Evolutionary conservation across 352 stramenopile genomes (phyloP), one percentile per base, ranked within the genome.

Genomic region (Lagenidium sp.): DNA sequence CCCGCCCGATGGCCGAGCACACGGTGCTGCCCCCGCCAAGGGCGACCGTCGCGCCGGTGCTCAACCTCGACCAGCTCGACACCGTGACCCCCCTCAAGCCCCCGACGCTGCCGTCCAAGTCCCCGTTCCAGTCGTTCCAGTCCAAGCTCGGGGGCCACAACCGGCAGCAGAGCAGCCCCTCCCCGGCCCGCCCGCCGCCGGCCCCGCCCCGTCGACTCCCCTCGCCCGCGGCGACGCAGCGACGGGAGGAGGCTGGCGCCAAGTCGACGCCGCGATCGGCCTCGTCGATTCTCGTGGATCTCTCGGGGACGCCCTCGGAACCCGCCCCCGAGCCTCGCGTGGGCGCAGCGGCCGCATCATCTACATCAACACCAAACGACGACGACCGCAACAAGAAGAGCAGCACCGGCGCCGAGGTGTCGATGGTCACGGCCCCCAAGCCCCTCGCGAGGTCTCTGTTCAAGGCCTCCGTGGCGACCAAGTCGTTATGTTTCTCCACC

Each of bases 401-500:
- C 44, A 1, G 29, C 32, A n/a, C n/a, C n/a, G 6, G 36, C 12
- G n/a, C 36, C 24, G 25, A 51, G 34, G 31, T 43, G 23, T 38
- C 44, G 12, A 44, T 49, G 37, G 50, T 56, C 24, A 44, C 56
- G 4, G 43, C 55, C 7, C 21, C 57, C 6, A 84, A 81, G 36
- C 60, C 70, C 21, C 36, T 54, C 4, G 71, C 70, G 22, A 63
- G 70, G 7, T 66, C 72, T 20, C 53, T 85, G 6, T 85, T 85
- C 11, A n/a, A n/a, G n/a, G n/a, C n/a, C 2, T 31, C 63, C 7
- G 62, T 77, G 11, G 70, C 73, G 3, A 63, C 74, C n/a, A 76
- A 79, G 51, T 85, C 76, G 15, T 63, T 93, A 16, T 90, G 77
- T 21, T 93, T 90, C 36, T 87, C 80, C 2, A 89, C 74, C 0